Conservation (phyloP, 2,329 filamentous ascomycete genomes). For the Diaporthe nobilis region DNA sequence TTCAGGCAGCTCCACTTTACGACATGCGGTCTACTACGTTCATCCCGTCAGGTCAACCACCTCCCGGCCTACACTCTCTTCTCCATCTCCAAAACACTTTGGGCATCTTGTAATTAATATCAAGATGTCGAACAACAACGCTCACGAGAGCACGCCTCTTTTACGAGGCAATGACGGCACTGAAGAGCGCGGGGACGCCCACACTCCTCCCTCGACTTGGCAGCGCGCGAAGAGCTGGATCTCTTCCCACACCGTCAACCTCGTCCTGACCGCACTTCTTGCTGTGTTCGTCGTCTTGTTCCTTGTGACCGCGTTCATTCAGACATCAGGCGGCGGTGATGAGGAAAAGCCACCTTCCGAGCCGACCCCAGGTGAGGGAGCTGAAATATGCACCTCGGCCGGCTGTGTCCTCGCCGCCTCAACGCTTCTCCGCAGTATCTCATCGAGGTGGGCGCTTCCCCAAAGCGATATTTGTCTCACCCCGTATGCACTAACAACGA, state of each 20-base stretch:
- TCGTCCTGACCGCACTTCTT: conserved; percentile 34
- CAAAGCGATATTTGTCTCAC: background rate
- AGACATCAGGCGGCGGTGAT: background rate
- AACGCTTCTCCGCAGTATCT: conserved; percentile 41
- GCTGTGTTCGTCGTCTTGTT: conserved; percentile 36
- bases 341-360: background rate
- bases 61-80: background rate
- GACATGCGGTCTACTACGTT: conserved; percentile 1
- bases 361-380: background rate
- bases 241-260: conserved; percentile 32
- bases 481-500: background rate
- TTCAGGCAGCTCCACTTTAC: conserved; percentile 33
- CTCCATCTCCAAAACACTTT: background rate
- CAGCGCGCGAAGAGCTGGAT: conserved; percentile 29
- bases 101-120: background rate
- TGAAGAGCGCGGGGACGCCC: background rate
- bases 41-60: conserved; percentile 23
- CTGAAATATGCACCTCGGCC: conserved; percentile 40
- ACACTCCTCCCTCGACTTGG: background rate
- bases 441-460: conserved; percentile 31
- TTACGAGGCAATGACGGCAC: conserved; percentile 36
- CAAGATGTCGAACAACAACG: conserved; percentile 18
- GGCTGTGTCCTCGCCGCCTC: conserved; percentile 41
- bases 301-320: conserved; percentile 5
- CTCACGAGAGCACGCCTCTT: conserved; percentile 40